Evolutionary conservation across 2,329 filamentous ascomycete genomes (phyloP).

Genomic region (Neofusicoccum umdonicola): DNA sequence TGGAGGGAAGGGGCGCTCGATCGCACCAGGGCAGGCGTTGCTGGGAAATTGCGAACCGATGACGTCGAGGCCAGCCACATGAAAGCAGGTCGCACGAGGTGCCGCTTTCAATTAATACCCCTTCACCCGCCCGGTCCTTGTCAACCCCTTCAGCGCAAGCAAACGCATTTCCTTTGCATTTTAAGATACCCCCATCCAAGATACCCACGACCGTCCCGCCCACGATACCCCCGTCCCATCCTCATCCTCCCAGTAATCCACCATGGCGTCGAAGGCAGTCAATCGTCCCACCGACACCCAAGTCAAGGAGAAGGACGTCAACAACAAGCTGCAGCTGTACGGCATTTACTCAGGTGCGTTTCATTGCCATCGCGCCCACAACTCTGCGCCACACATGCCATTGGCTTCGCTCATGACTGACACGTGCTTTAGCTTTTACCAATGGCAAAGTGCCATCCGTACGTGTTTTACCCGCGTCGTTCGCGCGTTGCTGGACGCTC

Average conservation of each 20-base stretch:
- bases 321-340: conserved; percentile 91
- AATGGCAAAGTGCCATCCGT: conserved; percentile 88
- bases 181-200: conserved; percentile 15
- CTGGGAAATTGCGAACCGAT: conserved; percentile 11
- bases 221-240: neutral
- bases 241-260: neutral
- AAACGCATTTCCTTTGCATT: conserved; percentile 10
- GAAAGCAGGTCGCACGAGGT: conserved; percentile 4
- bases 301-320: conserved; percentile 80
- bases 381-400: neutral
- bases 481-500: neutral
- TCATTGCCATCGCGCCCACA: neutral
- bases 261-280: conserved; percentile 42
- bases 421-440: conserved; percentile 63
- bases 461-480: conserved; percentile 38
- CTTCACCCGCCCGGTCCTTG: conserved; percentile 4
- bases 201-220: neutral
- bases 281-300: conserved; percentile 72
- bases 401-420: neutral
- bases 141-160: neutral
- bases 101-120: neutral
- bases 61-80: conserved; percentile 13
- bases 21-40: neutral
- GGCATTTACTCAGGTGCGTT: conserved; percentile 71
- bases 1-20: conserved; percentile 3